Percentiles rank a stretch among this genome's conserved stretches.
phyloP scores from a whole-genome alignment of 148 eudicot genomes.

The Fagopyrum tataricum region DNA sequence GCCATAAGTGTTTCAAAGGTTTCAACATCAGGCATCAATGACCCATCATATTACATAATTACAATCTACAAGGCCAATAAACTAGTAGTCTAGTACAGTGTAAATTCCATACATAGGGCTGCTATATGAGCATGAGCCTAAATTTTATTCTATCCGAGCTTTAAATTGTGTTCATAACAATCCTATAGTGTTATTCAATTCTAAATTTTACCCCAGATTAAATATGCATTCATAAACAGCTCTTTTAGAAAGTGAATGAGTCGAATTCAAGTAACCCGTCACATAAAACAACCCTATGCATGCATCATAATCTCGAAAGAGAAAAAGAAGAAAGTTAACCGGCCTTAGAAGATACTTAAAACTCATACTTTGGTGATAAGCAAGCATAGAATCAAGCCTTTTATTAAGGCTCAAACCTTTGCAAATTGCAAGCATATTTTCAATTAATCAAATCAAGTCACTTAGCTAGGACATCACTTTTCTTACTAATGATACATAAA shows the following conservation, averaged over 20 bases:
- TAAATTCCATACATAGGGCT: too few species aligned
- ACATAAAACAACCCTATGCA: not conserved
- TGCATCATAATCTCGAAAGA: not conserved
- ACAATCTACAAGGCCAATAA: not conserved
- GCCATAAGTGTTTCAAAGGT: not conserved
- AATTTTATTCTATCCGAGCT: too few species aligned
- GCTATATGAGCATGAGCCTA: too few species aligned
- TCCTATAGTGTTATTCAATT: too few species aligned
- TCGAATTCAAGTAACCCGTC: too few species aligned
- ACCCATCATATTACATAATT: too few species aligned
- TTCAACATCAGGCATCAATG: not conserved
- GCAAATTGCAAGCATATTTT: not conserved
- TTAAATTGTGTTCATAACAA: too few species aligned
- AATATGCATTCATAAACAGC: too few species aligned
- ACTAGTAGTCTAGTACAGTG: too few species aligned
- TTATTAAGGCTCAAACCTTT: not conserved
- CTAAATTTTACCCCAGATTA: too few species aligned
- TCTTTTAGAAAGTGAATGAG: too few species aligned
- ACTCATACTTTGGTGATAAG: not conserved
- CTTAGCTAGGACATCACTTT: not conserved
- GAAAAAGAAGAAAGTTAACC: not conserved
- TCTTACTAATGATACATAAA: not conserved
- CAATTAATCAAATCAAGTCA: not conserved
- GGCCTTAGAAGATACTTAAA: not conserved
- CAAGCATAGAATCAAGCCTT: not conserved